Conservation (phyloP, 129 eudicot genomes). For the Chrysanthemum makinoi region DNA sequence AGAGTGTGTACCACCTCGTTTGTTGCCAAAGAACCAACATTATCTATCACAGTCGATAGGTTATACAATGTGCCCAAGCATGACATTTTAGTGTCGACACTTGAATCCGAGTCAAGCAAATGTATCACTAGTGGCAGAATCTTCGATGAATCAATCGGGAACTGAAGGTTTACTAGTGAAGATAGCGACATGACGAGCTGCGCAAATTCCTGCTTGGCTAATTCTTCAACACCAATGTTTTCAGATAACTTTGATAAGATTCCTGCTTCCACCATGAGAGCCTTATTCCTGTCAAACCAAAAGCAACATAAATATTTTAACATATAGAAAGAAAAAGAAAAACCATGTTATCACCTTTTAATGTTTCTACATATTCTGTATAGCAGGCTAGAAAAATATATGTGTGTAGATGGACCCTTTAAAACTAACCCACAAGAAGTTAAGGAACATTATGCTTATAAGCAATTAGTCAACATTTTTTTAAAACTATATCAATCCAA, state of each 20-base stretch:
- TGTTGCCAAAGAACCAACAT: constrained; percentile 49
- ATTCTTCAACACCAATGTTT: constrained; percentile 37
- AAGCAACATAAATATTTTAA: background rate
- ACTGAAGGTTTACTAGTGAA: constrained; percentile 57
- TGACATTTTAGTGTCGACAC: constrained; percentile 40
- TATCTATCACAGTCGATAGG: constrained; percentile 64
- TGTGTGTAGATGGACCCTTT: constrained; percentile 14
- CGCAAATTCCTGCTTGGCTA: constrained; percentile 52
- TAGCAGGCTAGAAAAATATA: background rate
- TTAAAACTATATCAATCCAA: constrained; percentile 17
- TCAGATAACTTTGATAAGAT: constrained; percentile 58
- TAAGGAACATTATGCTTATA: constrained; percentile 29
- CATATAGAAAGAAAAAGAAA: background rate
- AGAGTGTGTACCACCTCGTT: constrained; percentile 43
- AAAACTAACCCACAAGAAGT: constrained; percentile 34
- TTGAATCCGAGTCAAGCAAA: constrained; percentile 58
- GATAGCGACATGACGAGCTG: constrained; percentile 66
- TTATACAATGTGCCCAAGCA: constrained; percentile 68
- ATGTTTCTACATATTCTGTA: background rate
- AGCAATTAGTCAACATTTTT: constrained; percentile 43
- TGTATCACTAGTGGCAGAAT: constrained; percentile 50
- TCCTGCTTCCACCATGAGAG: constrained; percentile 85
- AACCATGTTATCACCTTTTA: constrained; percentile 1
- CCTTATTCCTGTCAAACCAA: constrained; percentile 73
- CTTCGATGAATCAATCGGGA: constrained; percentile 47